Evolutionary conservation across 345 rosid genomes (phyloP), one percentile per base, ranked within the genome.

Genomic region (Nasturtium officinale): DNA sequence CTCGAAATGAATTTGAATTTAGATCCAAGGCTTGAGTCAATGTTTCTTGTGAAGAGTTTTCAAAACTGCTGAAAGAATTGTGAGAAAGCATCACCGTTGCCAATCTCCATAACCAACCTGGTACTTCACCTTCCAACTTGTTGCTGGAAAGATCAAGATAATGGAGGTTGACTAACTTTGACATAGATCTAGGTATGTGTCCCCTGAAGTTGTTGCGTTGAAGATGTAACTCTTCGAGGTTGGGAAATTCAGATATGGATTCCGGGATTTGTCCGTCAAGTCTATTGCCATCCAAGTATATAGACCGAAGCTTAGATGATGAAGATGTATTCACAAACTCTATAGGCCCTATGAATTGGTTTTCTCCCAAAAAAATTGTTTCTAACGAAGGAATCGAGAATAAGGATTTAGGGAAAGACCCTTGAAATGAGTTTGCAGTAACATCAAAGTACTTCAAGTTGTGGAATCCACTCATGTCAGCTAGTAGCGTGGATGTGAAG

Each of bases 101-200:
- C 3, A 54, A 15, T 1, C 12, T 54, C 60, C 60, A 28, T 28
- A 29, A 29, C 38, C 1, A 55, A 28, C 60, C 2, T 0, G 38
- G 38, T 29, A 57, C 9, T 32, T 57, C 2, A 1, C 67, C 50
- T 23, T 61, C 50, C 2, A 86, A 61, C 6, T 13, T 32, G 55
- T 86, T 86, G 29, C 30, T 16, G 1, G 89, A 83, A 26, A 81
- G 20, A 38, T 81, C 71, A 18, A 85, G 0, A 11, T 2, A 1
- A 1, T 0, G 2, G 40, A 81, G 56, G 5, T 25, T 0, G 58
- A 5, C 9, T 2, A 58, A 58, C 9, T 18, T 2, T 5, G 63
- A 58, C 10, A 18, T 17, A 4, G 7, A 28, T 17, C 0, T 2
- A 0, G 40, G 43, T 3, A 29, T 45, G 1, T 6, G 0, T 2